phyloP scores from a whole-genome alignment of 1,284 basidiomycete species.

The Pterulicium gracile region DNA sequence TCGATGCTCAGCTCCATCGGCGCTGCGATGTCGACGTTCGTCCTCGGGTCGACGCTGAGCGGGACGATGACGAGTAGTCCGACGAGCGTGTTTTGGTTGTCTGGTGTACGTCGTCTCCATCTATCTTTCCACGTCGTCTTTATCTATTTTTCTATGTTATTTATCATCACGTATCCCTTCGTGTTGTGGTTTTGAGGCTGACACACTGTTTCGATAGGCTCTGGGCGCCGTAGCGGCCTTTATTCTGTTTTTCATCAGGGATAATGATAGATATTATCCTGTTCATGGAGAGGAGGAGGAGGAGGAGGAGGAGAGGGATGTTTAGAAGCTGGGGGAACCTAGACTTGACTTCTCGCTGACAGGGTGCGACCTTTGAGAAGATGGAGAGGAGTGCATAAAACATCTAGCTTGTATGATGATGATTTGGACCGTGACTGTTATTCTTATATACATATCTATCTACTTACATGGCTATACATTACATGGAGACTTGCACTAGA shows the following conservation, averaged over 20 bases:
- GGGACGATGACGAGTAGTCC: neutral
- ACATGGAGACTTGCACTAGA: too few species aligned
- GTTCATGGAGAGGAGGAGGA: conserved; percentile 12
- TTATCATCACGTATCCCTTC: too few species aligned
- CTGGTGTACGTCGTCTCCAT: neutral
- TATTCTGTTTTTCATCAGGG: neutral
- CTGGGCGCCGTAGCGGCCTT: neutral
- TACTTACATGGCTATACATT: too few species aligned
- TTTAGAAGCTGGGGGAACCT: too few species aligned
- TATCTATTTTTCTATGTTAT: neutral
- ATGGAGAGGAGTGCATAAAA: too few species aligned
- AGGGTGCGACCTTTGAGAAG: too few species aligned
- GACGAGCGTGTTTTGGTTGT: neutral
- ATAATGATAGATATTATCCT: neutral
- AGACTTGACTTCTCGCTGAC: too few species aligned
- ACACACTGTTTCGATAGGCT: neutral
- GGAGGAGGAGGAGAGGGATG: conserved; percentile 19
- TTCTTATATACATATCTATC: too few species aligned
- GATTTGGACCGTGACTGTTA: too few species aligned
- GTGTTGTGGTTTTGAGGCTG: neutral
- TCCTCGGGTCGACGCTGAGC: neutral
- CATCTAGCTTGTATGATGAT: too few species aligned
- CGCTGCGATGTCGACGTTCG: neutral
- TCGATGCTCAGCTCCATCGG: neutral
- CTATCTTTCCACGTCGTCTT: too few species aligned